Evolutionary conservation across 2,329 filamentous ascomycete species (phyloP), one percentile per base, ranked within the genome.

Genomic region (Arachnomyces sp.): DNA sequence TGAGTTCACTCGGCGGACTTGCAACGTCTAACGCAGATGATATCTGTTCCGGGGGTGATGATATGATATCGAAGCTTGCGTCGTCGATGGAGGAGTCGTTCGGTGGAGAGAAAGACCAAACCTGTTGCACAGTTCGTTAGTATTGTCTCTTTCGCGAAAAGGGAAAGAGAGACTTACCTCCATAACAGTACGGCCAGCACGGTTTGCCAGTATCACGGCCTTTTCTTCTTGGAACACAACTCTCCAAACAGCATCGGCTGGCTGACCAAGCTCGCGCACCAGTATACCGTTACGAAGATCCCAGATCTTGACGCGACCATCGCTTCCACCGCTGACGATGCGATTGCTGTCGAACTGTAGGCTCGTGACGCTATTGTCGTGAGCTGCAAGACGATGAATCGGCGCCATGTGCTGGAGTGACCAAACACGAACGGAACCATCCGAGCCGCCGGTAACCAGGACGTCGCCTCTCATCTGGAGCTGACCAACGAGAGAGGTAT

Each of bases 151-250:
- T 42, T 37, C 18, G n/a, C n/a, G 7, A 34, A 33, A 31, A 44
- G 16, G 2, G 11, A 25, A n/a, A 11, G 42, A 18, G 25, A 25
- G 35, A 61, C 81, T 68, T 67, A 93, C 90, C 81, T 98, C 92
- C 92, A 98, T 98, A 47, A 96, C 84, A 0, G 93, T 96, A 47
- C 89, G 80, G 41, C 81, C 82, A 38, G 79, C 79, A 44, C 90
- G 77, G 53, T 87, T 82, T 7, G 92, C 92, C 73, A 98, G 84
- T 25, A 94, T 90, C 20, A 98, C 90, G 43, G 90, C 94, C 63
- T 95, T 96, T 64, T 98, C 92, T 49, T 94, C 90, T 58, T 98
- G 92, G 60, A 98, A 98, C 0, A 93, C 92, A 28, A 98, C 90
- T 44, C 92, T 77, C 92, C 92, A 98, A 0, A 98, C 92, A 12